These are phyloP conservation scores for Scortechinia acanthostroma DNA, from an alignment of 2,329 filamentous ascomycete species.

Conservation along the genomic window DNA sequence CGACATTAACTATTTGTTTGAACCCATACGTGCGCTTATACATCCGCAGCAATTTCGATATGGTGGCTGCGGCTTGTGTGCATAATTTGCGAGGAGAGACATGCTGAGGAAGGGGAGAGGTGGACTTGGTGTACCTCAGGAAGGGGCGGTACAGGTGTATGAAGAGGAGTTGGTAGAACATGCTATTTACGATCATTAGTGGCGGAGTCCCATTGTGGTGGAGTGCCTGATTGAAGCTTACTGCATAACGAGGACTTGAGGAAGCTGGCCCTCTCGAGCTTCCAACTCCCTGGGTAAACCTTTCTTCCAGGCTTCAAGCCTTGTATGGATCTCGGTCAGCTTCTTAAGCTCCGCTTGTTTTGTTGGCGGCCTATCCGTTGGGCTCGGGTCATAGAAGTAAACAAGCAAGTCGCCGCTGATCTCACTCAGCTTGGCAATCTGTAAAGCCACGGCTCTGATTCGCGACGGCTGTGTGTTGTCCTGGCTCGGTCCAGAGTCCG, in stretches of 20 bases:
- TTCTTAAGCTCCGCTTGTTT: slow-evolving; percentile 85
- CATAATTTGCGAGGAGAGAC: slow-evolving; percentile 87
- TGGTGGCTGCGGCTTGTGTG: slow-evolving; percentile 78
- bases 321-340: slow-evolving; percentile 81
- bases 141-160: slow-evolving; percentile 95
- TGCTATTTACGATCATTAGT: not conserved
- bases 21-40: slow-evolving; percentile 90
- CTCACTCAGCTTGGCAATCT: slow-evolving; percentile 78
- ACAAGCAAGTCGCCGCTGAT: slow-evolving; percentile 86
- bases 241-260: slow-evolving; percentile 76
- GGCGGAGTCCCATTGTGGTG: not conserved
- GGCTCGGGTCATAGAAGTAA: slow-evolving; percentile 82
- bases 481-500: slow-evolving; percentile 71
- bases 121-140: slow-evolving; percentile 76
- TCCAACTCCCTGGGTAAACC: slow-evolving; percentile 80
- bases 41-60: slow-evolving; percentile 87
- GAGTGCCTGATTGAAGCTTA: too few species aligned
- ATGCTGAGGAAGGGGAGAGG: slow-evolving; percentile 76
- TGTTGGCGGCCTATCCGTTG: slow-evolving; percentile 54
- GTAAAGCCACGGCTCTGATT: slow-evolving; percentile 73
- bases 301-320: slow-evolving; percentile 82
- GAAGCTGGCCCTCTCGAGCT: slow-evolving; percentile 79
- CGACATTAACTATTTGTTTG: slow-evolving; percentile 91
- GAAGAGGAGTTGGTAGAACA: slow-evolving; percentile 27
- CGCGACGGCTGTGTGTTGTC: slow-evolving; percentile 72